phyloP scores from a whole-genome alignment of 371 early-diverging fungal genomes.

The Zychaea mexicana region DNA sequence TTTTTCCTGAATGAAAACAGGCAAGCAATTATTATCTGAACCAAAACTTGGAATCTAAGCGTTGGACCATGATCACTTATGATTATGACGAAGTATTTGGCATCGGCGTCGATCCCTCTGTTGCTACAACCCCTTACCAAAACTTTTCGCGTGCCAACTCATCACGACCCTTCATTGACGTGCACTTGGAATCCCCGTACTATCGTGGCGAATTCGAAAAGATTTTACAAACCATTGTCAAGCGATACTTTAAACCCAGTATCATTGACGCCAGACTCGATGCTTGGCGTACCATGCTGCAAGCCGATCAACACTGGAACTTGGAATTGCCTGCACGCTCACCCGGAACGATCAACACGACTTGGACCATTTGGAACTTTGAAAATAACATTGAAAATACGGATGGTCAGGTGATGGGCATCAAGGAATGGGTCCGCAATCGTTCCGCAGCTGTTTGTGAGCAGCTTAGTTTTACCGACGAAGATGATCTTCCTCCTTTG shows the following conservation, averaged over 20 bases:
- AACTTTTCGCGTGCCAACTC: constrained; percentile 31
- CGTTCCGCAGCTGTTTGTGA: constrained; percentile 26
- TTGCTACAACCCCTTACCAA: constrained; percentile 38
- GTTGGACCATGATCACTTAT: constrained; percentile 53
- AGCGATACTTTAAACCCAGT: constrained; percentile 50
- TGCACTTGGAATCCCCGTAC: constrained; percentile 28
- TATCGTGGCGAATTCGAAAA: constrained; percentile 43
- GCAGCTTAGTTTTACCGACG: constrained; percentile 35
- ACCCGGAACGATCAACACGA: constrained; percentile 29
- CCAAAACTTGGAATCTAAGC: constrained; percentile 33
- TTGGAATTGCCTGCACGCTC: constrained; percentile 31
- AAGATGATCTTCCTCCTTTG: constrained; percentile 33
- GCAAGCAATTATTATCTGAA: constrained; percentile 53
- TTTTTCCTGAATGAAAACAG: neutral
- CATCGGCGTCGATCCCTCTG: constrained; percentile 26
- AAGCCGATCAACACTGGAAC: constrained; percentile 51
- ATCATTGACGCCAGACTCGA: constrained; percentile 48
- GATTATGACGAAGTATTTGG: constrained; percentile 62
- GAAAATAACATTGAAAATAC: constrained; percentile 32
- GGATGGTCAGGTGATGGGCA: constrained; percentile 26
- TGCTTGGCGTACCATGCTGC: constrained; percentile 47
- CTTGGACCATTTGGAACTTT: constrained; percentile 49
- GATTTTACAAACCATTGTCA: constrained; percentile 44
- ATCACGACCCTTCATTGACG: constrained; percentile 37
- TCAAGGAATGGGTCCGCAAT: constrained; percentile 30